Evolutionary conservation across 2,329 filamentous ascomycete genomes (phyloP), one percentile per base, ranked within the genome.

Genomic region (Coniochaeta prunicola): DNA sequence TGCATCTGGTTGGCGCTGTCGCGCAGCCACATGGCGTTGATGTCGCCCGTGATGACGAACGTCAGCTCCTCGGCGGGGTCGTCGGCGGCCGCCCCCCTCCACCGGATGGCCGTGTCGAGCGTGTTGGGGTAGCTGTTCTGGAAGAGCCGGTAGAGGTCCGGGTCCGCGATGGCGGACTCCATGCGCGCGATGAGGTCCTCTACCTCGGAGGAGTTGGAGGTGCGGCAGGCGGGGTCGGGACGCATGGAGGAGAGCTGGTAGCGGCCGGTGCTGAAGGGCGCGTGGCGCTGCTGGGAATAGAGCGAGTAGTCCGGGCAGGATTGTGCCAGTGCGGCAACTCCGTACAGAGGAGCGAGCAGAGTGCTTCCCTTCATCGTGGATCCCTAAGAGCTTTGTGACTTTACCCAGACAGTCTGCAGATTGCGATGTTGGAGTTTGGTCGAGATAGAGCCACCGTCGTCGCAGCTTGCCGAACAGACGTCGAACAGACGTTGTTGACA

Each of bases 161-260:
- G 89, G 69, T 97, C 92, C 45, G 84, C 77, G 67, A 97, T 86
- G 56, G 82, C 79, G 30, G 77, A 74, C 40, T 85, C 86, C 77
- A 96, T 83, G 62, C 88, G 79, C 26, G 82, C 73, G 60, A 97
- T 90, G 48, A 90, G 82, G 58, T 86, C 76, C 70, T 97, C 93
- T 4, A 96, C 90, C 8, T 85, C 80, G 2, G 86, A 81, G 2
- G 90, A 90, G 62, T 84, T 83, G 76, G 94, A 96, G 1, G 90
- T 96, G 57, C 92, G 88, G 70, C 92, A 97, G 66, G 83, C 81
- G 57, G 81, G 76, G 1, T 81, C 80, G 0, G 93, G 93, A 30
- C 93, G 84, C 76, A 96, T 91, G 71, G 83, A 96, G 1, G 91
- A 88, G 9, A 96, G 84, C 59, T 83, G 77, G 69, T 94, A 82